phyloP scores from a whole-genome alignment of 495 filamentous ascomycete genomes.

The Neurospora sp. region DNA sequence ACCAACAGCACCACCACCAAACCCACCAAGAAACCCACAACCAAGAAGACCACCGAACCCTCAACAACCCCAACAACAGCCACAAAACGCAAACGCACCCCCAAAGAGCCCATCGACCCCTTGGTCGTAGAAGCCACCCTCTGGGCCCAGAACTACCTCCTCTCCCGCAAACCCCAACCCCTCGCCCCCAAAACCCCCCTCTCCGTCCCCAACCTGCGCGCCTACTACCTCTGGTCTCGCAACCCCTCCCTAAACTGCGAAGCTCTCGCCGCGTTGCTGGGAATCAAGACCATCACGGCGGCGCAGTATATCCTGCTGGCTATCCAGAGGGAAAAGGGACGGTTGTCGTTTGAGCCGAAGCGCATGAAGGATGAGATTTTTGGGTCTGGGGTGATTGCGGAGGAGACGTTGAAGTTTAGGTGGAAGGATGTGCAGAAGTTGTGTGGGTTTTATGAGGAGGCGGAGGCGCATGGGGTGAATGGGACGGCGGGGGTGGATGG shows the following conservation, averaged over 20 bases:
- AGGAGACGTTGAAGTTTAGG: not conserved
- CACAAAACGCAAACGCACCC: not conserved
- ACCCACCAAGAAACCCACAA: not conserved
- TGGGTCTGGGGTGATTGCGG: not conserved
- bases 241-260: slow-evolving; percentile 31
- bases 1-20: slow-evolving; percentile 1
- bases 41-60: slow-evolving; percentile 3
- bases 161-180: not conserved
- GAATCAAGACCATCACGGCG: slow-evolving; percentile 41
- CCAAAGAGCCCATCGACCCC: slow-evolving; percentile 16
- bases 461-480: not conserved
- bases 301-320: slow-evolving; percentile 38
- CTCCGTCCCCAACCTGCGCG: slow-evolving; percentile 34
- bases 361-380: slow-evolving; percentile 26
- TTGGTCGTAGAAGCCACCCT: slow-evolving; percentile 27
- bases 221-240: slow-evolving; percentile 52
- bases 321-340: slow-evolving; percentile 31
- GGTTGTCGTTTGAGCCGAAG: slow-evolving; percentile 26
- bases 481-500: not conserved
- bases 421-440: not conserved
- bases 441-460: slow-evolving; percentile 1
- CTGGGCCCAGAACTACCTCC: slow-evolving; percentile 21
- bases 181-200: not conserved
- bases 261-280: slow-evolving; percentile 38
- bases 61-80: not conserved